A percentile compares a stretch with the other conserved stretches of the same genome.
Evolutionary conservation across 768 basidiomycete species (phyloP).

Genomic region (Russula lepida): DNA sequence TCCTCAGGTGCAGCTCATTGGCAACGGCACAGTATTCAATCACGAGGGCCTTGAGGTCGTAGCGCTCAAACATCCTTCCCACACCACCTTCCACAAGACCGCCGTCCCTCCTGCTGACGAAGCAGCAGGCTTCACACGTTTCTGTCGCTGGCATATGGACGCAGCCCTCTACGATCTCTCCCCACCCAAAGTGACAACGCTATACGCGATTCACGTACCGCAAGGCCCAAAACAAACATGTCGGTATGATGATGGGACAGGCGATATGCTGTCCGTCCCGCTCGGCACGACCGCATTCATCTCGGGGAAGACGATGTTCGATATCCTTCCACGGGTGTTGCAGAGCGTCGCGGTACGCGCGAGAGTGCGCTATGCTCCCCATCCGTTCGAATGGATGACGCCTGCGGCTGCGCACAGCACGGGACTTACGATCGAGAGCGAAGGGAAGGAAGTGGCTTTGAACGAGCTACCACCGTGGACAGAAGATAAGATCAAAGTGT

Average conservation of each 20-base stretch:
- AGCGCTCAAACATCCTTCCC: constrained; percentile 73
- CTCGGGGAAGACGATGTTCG: constrained; percentile 75
- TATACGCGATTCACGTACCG: constrained; percentile 69
- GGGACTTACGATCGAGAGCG: constrained; percentile 72
- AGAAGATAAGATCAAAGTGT: constrained; percentile 60
- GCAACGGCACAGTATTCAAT: constrained; percentile 69
- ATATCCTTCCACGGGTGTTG: constrained; percentile 53
- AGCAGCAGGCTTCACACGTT: constrained; percentile 61
- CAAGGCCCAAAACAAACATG: constrained; percentile 53
- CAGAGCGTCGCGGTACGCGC: constrained; percentile 75
- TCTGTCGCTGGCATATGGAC: constrained; percentile 89
- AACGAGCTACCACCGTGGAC: constrained; percentile 77
- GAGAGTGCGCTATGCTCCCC: constrained; percentile 69
- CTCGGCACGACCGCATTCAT: constrained; percentile 80
- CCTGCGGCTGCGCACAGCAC: constrained; percentile 61
- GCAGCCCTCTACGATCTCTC: constrained; percentile 68
- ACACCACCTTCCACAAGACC: constrained; percentile 79
- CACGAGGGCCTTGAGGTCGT: constrained; percentile 70
- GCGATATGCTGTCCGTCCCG: constrained; percentile 70
- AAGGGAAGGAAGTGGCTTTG: constrained; percentile 57
- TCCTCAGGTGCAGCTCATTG: constrained; percentile 85
- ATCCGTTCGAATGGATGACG: constrained; percentile 86
- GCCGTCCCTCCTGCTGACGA: constrained; percentile 62
- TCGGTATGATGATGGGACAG: constrained; percentile 78
- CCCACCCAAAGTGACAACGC: constrained; percentile 74